These are phyloP conservation scores for Grifola frondosa DNA, from an alignment of 1,284 basidiomycete genomes.

Conservation along the genomic window DNA sequence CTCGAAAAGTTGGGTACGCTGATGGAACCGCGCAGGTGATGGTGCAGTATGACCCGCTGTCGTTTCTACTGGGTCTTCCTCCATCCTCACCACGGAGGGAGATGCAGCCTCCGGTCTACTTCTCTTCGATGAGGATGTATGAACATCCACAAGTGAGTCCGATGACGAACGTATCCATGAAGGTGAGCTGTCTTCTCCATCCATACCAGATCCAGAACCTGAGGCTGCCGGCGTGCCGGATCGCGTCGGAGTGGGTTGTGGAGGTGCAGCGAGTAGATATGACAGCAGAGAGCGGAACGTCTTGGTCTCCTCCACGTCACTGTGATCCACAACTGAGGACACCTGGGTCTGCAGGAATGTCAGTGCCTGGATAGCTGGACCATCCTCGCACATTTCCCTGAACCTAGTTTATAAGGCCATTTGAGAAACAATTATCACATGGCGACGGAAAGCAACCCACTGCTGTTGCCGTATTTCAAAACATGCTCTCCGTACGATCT, in stretches of 20 bases:
- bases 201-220: background rate
- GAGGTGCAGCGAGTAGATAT: slow-evolving; percentile 50
- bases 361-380: slow-evolving; percentile 64
- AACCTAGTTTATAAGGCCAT: slow-evolving; percentile 50
- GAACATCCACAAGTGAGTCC: too few species aligned
- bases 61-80: slow-evolving; percentile 41
- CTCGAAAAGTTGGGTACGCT: slow-evolving; percentile 71
- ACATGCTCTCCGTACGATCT: slow-evolving; percentile 58
- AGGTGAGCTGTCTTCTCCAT: slow-evolving; percentile 15
- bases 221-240: background rate
- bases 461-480: slow-evolving; percentile 68
- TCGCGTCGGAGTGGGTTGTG: background rate
- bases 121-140: too few species aligned
- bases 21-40: slow-evolving; percentile 45
- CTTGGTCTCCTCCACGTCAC: slow-evolving; percentile 56
- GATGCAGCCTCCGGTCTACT: slow-evolving; percentile 12
- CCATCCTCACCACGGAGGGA: slow-evolving; percentile 27
- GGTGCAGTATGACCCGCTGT: slow-evolving; percentile 17
- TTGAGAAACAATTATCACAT: background rate
- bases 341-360: slow-evolving; percentile 70
- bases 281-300: slow-evolving; percentile 67
- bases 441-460: slow-evolving; percentile 44
- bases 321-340: slow-evolving; percentile 68
- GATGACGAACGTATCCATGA: slow-evolving; percentile 5
- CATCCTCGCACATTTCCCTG: slow-evolving; percentile 72